These are phyloP conservation scores for Cordyceps fumosorosea DNA, from an alignment of 2,329 filamentous ascomycete species.

Conservation along the genomic window DNA sequence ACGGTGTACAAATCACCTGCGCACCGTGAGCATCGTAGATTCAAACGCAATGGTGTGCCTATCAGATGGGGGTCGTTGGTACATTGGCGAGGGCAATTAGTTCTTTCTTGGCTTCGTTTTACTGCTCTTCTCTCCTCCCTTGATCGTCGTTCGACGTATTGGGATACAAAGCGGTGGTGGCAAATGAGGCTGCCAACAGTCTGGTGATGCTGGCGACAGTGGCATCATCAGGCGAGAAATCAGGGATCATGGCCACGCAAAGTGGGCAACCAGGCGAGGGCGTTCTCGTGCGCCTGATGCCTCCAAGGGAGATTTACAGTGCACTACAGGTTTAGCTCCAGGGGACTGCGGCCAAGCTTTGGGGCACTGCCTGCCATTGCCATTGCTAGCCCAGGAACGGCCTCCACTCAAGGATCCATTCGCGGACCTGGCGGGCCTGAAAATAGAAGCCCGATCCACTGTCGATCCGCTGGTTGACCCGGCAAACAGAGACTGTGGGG, in stretches of 20 bases:
- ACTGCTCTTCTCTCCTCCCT: no score
- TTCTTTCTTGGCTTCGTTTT: no score
- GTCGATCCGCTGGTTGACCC: slow-evolving; percentile 8
- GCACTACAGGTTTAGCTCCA: not conserved
- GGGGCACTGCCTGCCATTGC: not conserved
- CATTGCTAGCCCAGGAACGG: not conserved
- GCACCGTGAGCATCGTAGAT: no score
- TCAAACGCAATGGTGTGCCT: no score
- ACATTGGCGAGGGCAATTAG: no score
- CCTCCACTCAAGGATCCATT: not conserved
- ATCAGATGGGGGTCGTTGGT: no score
- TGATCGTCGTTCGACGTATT: no score
- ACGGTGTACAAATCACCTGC: no score
- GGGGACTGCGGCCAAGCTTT: not conserved
- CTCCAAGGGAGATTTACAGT: not conserved
- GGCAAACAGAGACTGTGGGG: not conserved
- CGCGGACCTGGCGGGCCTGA: not conserved
- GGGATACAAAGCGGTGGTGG: no score
- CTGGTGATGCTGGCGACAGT: not conserved
- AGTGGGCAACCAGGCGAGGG: not conserved
- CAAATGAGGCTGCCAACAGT: no score
- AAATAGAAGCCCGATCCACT: slow-evolving; percentile 6
- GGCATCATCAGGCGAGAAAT: slow-evolving; percentile 3
- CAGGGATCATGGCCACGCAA: not conserved
- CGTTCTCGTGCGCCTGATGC: not conserved